Percentiles rank a stretch among this genome's conserved stretches.
Conservation (phyloP, 2,329 filamentous ascomycete species). For the Cryoendolithus antarcticus region DNA sequence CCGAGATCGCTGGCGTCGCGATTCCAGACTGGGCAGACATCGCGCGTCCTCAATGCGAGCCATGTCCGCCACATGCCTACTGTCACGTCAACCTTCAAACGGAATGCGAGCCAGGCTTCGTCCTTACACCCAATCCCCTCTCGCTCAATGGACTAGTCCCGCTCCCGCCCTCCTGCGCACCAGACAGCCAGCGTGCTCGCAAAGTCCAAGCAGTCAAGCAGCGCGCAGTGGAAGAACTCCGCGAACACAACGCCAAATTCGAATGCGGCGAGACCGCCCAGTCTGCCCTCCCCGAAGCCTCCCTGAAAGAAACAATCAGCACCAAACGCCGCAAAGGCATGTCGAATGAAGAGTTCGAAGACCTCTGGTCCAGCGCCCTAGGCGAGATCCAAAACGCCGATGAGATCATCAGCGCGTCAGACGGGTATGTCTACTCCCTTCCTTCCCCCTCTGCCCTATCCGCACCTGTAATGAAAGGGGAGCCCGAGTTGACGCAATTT, state of each 20-base stretch:
- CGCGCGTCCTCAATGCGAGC: slow-evolving; percentile 72
- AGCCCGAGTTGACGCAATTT: slow-evolving; percentile 4
- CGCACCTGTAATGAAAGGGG: slow-evolving; percentile 5
- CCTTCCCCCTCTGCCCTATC: slow-evolving; percentile 10
- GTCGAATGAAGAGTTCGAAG: slow-evolving; percentile 80
- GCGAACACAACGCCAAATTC: slow-evolving; percentile 73
- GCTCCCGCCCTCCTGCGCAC: slow-evolving; percentile 81
- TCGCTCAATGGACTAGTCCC: slow-evolving; percentile 70
- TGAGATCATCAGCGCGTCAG: slow-evolving; percentile 44
- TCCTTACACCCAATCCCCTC: slow-evolving; percentile 73
- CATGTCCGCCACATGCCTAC: slow-evolving; percentile 82
- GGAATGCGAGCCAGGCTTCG: slow-evolving; percentile 74
- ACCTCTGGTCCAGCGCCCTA: slow-evolving; percentile 65
- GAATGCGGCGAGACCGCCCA: slow-evolving; percentile 63
- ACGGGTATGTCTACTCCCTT: slow-evolving; percentile 41
- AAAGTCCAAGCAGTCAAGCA: slow-evolving; percentile 80
- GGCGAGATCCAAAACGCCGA: slow-evolving; percentile 55
- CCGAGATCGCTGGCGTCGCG: slow-evolving; percentile 45
- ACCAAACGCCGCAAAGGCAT: slow-evolving; percentile 62
- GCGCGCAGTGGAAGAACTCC: slow-evolving; percentile 72
- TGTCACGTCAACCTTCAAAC: slow-evolving; percentile 70
- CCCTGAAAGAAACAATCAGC: slow-evolving; percentile 64
- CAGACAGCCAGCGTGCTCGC: slow-evolving; percentile 83
- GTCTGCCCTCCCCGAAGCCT: slow-evolving; percentile 55
- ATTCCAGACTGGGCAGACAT: slow-evolving; percentile 62